Percentiles rank a stretch among this genome's conserved stretches.
Conservation (phyloP, 2,329 filamentous ascomycete species). For the Helminthosporium solani region DNA sequence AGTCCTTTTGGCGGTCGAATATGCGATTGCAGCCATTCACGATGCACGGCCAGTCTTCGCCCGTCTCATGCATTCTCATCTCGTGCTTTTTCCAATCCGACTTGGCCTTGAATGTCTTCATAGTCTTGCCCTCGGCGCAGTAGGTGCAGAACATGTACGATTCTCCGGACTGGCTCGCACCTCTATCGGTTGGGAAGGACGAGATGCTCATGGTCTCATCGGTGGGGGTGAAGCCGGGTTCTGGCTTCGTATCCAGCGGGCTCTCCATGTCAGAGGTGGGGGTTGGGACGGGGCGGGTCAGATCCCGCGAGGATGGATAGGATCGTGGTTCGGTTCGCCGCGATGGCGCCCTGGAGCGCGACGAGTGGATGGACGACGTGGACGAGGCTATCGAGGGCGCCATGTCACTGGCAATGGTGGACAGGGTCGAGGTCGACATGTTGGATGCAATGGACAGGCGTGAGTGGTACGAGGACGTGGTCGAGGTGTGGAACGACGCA, state of each 20-base stretch:
- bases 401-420: conserved; percentile 29
- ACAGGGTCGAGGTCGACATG: conserved; percentile 31
- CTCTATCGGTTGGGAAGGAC: conserved; percentile 26
- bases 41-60: conserved; percentile 41
- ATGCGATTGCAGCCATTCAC: conserved; percentile 37
- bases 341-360: conserved; percentile 25
- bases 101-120: conserved; percentile 42
- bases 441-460: conserved; percentile 37
- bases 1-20: conserved; percentile 41
- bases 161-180: conserved; percentile 28
- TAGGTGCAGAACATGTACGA: conserved; percentile 43
- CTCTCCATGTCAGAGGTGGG: conserved; percentile 35
- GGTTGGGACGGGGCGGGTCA: conserved; percentile 35
- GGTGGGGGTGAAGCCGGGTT: conserved; percentile 33
- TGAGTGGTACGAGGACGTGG: conserved; percentile 35
- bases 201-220: conserved; percentile 34
- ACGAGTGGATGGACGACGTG: conserved; percentile 29
- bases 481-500: conserved; percentile 22
- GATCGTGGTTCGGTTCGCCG: conserved; percentile 37
- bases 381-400: conserved; percentile 34
- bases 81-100: conserved; percentile 45
- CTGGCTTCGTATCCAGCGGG: conserved; percentile 31
- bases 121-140: conserved; percentile 36
- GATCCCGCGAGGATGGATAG: conserved; percentile 36
- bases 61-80: conserved; percentile 43